Evolutionary conservation across 352 stramenopile genomes (phyloP).

Genomic region (Phytophthora macrochlamydospora): DNA sequence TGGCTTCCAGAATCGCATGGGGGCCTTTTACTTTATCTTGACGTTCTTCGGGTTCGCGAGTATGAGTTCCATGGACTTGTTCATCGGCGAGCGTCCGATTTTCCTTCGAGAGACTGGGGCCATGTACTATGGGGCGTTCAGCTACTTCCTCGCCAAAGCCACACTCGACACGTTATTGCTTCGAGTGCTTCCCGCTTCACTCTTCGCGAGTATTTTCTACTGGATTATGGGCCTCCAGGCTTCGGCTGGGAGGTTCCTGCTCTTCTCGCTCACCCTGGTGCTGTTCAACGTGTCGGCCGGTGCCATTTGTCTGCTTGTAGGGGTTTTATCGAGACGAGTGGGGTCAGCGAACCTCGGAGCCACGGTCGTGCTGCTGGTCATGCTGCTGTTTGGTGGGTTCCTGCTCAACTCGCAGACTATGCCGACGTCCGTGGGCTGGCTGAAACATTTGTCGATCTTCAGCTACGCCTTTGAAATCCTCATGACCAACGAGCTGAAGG

Average conservation of each 20-base stretch:
- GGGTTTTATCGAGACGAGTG: slow-evolving; percentile 59
- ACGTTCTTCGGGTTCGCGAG: slow-evolving; percentile 81
- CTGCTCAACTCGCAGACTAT: slow-evolving; percentile 80
- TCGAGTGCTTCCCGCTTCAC: slow-evolving; percentile 66
- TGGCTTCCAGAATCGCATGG: slow-evolving; percentile 80
- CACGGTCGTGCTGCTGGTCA: slow-evolving; percentile 72
- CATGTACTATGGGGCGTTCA: slow-evolving; percentile 76
- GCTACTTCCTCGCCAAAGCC: slow-evolving; percentile 75
- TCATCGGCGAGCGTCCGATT: slow-evolving; percentile 68
- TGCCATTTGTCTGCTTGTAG: slow-evolving; percentile 71
- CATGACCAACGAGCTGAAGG: slow-evolving; percentile 80
- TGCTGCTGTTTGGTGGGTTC: slow-evolving; percentile 81
- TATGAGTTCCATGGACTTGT: slow-evolving; percentile 82
- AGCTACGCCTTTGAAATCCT: slow-evolving; percentile 84
- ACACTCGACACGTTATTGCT: slow-evolving; percentile 68
- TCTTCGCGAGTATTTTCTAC: slow-evolving; percentile 85
- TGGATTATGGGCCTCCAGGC: slow-evolving; percentile 80
- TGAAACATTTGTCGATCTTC: slow-evolving; percentile 81
- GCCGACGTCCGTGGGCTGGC: slow-evolving; percentile 50
- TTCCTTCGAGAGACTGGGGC: slow-evolving; percentile 73
- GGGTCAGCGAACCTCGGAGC: slow-evolving; percentile 66
- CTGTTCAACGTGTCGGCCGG: slow-evolving; percentile 75
- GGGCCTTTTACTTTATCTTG: slow-evolving; percentile 79
- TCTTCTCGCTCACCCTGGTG: slow-evolving; percentile 67
- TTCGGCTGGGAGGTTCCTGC: slow-evolving; percentile 49